Conservation (phyloP, 352 stramenopile genomes). For the Phytopythium ostracodes region DNA sequence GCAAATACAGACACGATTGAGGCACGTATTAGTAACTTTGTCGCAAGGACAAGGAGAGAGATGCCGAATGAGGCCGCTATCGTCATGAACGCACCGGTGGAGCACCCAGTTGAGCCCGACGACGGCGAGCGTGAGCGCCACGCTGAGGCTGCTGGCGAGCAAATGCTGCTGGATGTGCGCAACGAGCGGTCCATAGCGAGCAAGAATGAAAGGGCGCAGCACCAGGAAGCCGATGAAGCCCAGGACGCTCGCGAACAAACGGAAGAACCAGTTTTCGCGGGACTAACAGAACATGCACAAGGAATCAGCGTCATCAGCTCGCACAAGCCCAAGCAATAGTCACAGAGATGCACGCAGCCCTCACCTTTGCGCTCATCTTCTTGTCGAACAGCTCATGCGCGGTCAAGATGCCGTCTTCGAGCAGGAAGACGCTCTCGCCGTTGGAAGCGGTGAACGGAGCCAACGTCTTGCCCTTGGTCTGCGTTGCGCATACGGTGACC, state of each 20-base stretch:
- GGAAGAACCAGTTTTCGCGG: constrained; percentile 59
- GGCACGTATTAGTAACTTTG: background rate
- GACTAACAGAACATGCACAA: constrained; percentile 20
- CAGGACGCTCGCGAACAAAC: constrained; percentile 54
- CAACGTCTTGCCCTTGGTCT: constrained; percentile 27
- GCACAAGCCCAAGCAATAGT: background rate
- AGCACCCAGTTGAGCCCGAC: constrained; percentile 46
- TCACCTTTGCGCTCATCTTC: constrained; percentile 41
- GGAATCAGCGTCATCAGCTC: background rate
- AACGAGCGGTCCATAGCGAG: constrained; percentile 24
- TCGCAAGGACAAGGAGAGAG: background rate
- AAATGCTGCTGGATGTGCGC: constrained; percentile 43
- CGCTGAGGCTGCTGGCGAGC: constrained; percentile 35
- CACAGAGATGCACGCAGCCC: background rate
- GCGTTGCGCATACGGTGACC: constrained; percentile 60
- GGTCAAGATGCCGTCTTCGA: constrained; percentile 56
- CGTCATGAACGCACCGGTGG: constrained; percentile 25
- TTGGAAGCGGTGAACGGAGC: constrained; percentile 34
- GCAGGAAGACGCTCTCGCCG: constrained; percentile 47
- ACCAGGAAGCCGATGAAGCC: constrained; percentile 69
- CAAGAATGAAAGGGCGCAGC: constrained; percentile 30
- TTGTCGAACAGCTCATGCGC: constrained; percentile 42
- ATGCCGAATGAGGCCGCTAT: background rate
- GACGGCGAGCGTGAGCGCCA: constrained; percentile 46
- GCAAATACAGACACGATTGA: background rate